A percentile compares a stretch with the other conserved stretches of the same genome.
phyloP scores from a whole-genome alignment of 495 filamentous ascomycete species.

The Penicillium odoratum region DNA sequence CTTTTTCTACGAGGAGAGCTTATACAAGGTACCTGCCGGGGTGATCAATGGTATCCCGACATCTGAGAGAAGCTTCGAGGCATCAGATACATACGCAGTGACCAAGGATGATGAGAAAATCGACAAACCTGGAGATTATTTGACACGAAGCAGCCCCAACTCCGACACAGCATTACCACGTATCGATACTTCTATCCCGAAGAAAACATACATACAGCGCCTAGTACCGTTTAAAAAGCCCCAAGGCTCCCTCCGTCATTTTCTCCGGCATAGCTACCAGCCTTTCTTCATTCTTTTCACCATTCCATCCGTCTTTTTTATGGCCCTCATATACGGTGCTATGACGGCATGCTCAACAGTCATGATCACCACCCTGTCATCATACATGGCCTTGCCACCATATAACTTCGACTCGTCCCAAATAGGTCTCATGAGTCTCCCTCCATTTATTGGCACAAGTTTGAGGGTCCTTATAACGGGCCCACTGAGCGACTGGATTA shows the following conservation, averaged over 20 bases:
- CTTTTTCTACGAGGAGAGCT: slow-evolving; percentile 23
- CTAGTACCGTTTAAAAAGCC: slow-evolving; percentile 20
- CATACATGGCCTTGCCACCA: slow-evolving; percentile 32
- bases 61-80: slow-evolving; percentile 6
- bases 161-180: slow-evolving; percentile 1
- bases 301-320: slow-evolving; percentile 37
- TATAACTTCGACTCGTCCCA: slow-evolving; percentile 39
- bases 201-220: slow-evolving; percentile 19
- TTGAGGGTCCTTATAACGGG: slow-evolving; percentile 32
- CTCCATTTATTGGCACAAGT: slow-evolving; percentile 35
- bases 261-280: slow-evolving; percentile 26
- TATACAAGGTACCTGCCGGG: slow-evolving; percentile 7
- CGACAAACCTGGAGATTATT: not conserved
- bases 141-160: not conserved
- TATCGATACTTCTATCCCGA: slow-evolving; percentile 21
- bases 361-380: slow-evolving; percentile 30
- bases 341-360: slow-evolving; percentile 35
- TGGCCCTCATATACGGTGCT: slow-evolving; percentile 35
- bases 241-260: slow-evolving; percentile 14
- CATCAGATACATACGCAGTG: not conserved
- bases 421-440: slow-evolving; percentile 38
- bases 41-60: not conserved
- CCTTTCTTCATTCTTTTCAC: slow-evolving; percentile 28
- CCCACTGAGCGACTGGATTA: slow-evolving; percentile 34
- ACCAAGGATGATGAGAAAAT: not conserved